phyloP scores from a whole-genome alignment of 495 filamentous ascomycete species.

The Wilcoxina mikolae region DNA sequence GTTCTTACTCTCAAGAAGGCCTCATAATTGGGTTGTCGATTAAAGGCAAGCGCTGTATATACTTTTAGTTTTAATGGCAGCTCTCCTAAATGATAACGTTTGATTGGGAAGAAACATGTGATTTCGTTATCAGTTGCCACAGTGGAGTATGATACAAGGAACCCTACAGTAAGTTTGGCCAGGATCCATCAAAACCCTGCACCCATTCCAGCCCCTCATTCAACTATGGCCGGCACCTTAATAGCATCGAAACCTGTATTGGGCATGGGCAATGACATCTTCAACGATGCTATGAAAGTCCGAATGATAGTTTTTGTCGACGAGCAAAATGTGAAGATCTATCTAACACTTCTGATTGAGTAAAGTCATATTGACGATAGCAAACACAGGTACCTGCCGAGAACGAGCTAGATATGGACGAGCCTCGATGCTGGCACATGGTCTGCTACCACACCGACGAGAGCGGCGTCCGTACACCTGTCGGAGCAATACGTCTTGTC shows the following conservation, averaged over 20 bases:
- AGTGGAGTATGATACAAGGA: no score
- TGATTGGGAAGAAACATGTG: no score
- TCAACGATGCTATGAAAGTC: constrained; percentile 64
- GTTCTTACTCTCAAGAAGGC: no score
- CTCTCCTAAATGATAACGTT: no score
- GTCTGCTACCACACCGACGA: constrained; percentile 49
- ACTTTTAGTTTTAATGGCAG: not conserved
- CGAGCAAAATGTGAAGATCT: constrained; percentile 43
- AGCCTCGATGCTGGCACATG: constrained; percentile 67
- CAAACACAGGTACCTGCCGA: constrained; percentile 37
- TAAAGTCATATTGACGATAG: not conserved
- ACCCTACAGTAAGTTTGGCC: no score
- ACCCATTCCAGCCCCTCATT: no score
- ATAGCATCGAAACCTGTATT: not conserved
- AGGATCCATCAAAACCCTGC: no score
- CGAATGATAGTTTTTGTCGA: constrained; percentile 61
- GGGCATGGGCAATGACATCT: constrained; percentile 23
- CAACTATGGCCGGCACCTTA: not conserved
- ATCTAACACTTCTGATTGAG: not conserved
- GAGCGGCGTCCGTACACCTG: constrained; percentile 34
- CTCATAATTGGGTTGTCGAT: no score
- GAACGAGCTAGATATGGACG: constrained; percentile 67
- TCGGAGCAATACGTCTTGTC: constrained; percentile 64
- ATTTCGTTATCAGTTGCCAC: no score
- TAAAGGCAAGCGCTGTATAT: no score